phyloP scores from a whole-genome alignment of 1,139 yeast species.

The Sugiyamaella japonica region DNA sequence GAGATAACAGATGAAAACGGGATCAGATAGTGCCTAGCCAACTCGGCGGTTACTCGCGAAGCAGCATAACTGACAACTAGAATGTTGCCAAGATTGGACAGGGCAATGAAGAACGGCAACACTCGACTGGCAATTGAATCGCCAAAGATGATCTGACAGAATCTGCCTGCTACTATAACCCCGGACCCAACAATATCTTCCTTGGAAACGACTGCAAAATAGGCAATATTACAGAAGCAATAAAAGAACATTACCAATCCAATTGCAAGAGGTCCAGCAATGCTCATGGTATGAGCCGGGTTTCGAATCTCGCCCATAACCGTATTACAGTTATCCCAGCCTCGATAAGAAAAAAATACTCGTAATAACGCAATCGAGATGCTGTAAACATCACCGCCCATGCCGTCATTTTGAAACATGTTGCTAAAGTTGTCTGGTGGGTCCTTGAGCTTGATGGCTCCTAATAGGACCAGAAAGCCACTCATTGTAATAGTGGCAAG shows the following conservation, averaged over 20 bases:
- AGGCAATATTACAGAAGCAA: slow-evolving; percentile 68
- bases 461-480: slow-evolving; percentile 50
- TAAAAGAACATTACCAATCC: slow-evolving; percentile 59
- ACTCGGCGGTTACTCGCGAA: slow-evolving; percentile 68
- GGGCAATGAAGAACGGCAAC: slow-evolving; percentile 66
- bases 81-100: slow-evolving; percentile 75
- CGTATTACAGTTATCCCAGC: slow-evolving; percentile 76
- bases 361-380: slow-evolving; percentile 55
- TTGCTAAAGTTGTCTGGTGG: slow-evolving; percentile 34
- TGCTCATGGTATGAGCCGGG: slow-evolving; percentile 64
- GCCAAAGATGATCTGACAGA: slow-evolving; percentile 70
- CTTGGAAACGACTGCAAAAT: slow-evolving; percentile 75
- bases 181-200: slow-evolving; percentile 62
- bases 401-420: slow-evolving; percentile 36
- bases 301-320: slow-evolving; percentile 75
- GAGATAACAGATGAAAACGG: slow-evolving; percentile 64
- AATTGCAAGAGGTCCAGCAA: slow-evolving; percentile 73
- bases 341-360: slow-evolving; percentile 59
- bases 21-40: slow-evolving; percentile 69
- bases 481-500: slow-evolving; percentile 65
- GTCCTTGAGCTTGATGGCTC: slow-evolving; percentile 29
- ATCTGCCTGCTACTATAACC: slow-evolving; percentile 71
- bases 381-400: slow-evolving; percentile 38
- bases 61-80: slow-evolving; percentile 75
- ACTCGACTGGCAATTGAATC: slow-evolving; percentile 55